Evolutionary conservation across 768 basidiomycete genomes (phyloP), one percentile per base, ranked within the genome.

Genomic region (Zangia roseola): DNA sequence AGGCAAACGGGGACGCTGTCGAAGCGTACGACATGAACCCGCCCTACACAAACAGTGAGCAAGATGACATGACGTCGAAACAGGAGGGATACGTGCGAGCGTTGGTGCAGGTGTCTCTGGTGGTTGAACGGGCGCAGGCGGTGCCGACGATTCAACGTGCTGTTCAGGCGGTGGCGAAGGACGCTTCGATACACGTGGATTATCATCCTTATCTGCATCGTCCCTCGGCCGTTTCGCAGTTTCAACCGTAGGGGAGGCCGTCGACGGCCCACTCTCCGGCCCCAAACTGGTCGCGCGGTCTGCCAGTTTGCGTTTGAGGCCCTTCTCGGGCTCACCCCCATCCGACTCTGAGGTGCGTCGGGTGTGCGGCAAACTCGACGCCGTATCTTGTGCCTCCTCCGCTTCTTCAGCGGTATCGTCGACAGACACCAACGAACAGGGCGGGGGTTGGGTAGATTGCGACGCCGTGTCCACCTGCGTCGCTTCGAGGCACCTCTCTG

Each of bases 11-110:
- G 2, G 88, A 90, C 47, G 73, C 77, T 10, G 80, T 71, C 3
- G 86, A 84, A 12, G 88, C 88, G 58, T 89, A 91, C 2, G 87
- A 84, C 78, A 84, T 83, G 65, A 91, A 91, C 21, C 88, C 88
- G 45, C 79, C 71, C 86, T 86, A 43, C 30, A 38, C 43, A 39
- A 35, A 34, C 37, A 13, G 45, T 50, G 25, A 61, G 49, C 33
- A 19, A 8, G 55, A 42, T 46, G 41, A 53, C 40, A 54, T 45
- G 49, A 49, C 36, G 25, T 36, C 31, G 50, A 34, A n/a, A 40
- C 30, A 33, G 5, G n/a, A n/a, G n/a, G n/a, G 19, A 24, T 20
- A 73, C 78, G 50, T 56, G 83, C 84, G 48, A 74, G 58, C 68
- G 82, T 77, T 19, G 75, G 65, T 45, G 71, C 56, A 5, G 73